phyloP scores from a whole-genome alignment of 2,329 filamentous ascomycete genomes.

The Ophiostoma piceae region DNA sequence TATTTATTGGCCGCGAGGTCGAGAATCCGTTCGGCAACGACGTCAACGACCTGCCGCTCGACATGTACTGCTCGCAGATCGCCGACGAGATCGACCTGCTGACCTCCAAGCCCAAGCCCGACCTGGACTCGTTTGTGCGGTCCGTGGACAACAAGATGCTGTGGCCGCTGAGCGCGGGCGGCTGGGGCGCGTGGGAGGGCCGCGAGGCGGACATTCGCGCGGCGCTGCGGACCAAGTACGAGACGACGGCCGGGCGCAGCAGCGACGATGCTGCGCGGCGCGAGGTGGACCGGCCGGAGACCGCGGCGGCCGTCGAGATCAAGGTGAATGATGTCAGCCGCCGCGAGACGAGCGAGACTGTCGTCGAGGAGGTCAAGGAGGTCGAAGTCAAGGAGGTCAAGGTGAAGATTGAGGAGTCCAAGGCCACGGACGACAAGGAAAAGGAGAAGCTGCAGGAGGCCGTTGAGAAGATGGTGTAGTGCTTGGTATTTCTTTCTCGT shows the following conservation, averaged over 20 bases:
- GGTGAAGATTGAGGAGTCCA: no score
- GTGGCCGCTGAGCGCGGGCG: slow-evolving; percentile 40
- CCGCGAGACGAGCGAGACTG: background rate
- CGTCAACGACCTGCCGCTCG: slow-evolving; percentile 62
- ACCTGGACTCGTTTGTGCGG: slow-evolving; percentile 44
- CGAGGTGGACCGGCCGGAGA: background rate
- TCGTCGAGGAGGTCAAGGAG: background rate
- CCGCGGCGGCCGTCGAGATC: background rate
- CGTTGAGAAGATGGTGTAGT: background rate
- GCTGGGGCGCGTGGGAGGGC: slow-evolving; percentile 44
- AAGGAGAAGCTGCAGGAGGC: background rate
- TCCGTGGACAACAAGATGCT: slow-evolving; percentile 36
- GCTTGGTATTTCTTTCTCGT: background rate
- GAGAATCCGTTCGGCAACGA: slow-evolving; percentile 65
- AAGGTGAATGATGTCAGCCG: background rate
- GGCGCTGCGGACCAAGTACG: background rate
- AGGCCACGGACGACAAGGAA: background rate
- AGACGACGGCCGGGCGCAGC: background rate
- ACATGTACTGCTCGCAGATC: slow-evolving; percentile 60
- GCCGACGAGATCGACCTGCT: slow-evolving; percentile 60
- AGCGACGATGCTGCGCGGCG: background rate
- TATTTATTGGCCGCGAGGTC: slow-evolving; percentile 46
- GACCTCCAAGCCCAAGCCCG: slow-evolving; percentile 38
- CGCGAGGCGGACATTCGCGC: slow-evolving; percentile 28
- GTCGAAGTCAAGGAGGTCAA: background rate